Evolutionary conservation across 345 rosid genomes (phyloP), one percentile per base, ranked within the genome.

Genomic region (Citropsis articulata): DNA sequence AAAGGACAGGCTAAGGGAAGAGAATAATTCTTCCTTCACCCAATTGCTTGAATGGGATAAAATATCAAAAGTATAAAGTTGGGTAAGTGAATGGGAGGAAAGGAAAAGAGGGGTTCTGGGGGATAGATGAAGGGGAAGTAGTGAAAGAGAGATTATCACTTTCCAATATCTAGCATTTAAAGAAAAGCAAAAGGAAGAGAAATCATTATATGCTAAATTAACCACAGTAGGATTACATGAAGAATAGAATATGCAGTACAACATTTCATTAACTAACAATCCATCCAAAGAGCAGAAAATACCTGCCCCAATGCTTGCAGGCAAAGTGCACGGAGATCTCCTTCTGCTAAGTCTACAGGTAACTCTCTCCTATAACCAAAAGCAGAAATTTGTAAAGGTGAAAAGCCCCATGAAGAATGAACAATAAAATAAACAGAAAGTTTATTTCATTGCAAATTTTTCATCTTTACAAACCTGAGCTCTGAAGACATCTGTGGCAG

Each of bases 291-390:
- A 80, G 21, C 62, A 80, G 78, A 63, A 48, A 53, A 7, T 89
- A 94, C 99, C 98, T 91, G 97, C 77, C 99, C 99, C 78, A 97
- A 80, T 75, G 98, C 95, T 83, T 97, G 99, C 81, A 94, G 87
- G 88, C 96, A 90, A 81, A 93, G 95, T 75, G 97, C 97, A 71
- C 93, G 84, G 79, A 94, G 93, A 84, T 88, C 98, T 82, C 98
- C 99, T 83, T 91, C 99, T 28, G 91, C 90, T 74, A 97, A 87
- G 82, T 97, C 99, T 33, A 93, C 98, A 3, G 99, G 99, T 75
- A 94, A 87, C 79, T 80, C 90, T 88, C 97, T 91, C 91, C 99
- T 97, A 77, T 73, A 73, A 56, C n/a, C 66, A 42, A 63, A 30
- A 85, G 59, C 66, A 77, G 78, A 67, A 64, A 59, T 61, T 48